A percentile compares a stretch with the other conserved stretches of the same genome.
Evolutionary conservation across 192 early-diverging fungal species (phyloP).

Genomic region (Dispira parvispora): DNA sequence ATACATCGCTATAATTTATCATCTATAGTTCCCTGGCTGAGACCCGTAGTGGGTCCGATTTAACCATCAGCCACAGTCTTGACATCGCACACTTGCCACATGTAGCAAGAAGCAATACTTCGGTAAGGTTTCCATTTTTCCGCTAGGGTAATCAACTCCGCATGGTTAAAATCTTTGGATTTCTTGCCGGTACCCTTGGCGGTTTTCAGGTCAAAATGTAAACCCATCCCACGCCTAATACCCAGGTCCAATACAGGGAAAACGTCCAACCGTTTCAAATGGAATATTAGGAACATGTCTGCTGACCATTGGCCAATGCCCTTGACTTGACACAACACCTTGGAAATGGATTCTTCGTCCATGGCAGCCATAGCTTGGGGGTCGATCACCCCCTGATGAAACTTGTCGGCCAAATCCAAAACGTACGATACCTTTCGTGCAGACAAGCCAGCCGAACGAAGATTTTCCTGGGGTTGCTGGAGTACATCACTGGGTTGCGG

Average conservation of each 20-base stretch:
- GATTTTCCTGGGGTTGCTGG: constrained; percentile 11
- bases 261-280: constrained; percentile 48
- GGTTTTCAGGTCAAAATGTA: constrained; percentile 38
- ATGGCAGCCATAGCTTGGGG: constrained; percentile 25
- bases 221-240: constrained; percentile 42
- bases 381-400: constrained; percentile 32
- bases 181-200: constrained; percentile 23
- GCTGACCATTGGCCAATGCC: constrained; percentile 59
- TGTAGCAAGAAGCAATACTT: constrained; percentile 43
- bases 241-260: constrained; percentile 48
- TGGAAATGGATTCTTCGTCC: constrained; percentile 36
- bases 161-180: constrained; percentile 13
- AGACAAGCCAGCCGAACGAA: constrained; percentile 20
- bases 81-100: constrained; percentile 34
- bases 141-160: constrained; percentile 34
- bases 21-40: too few relatives aligned
- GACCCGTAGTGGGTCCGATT: too few relatives aligned
- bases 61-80: constrained; percentile 21
- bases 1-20: too few relatives aligned
- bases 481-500: background rate
- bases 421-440: constrained; percentile 43
- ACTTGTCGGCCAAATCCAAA: constrained; percentile 38
- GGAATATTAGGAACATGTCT: constrained; percentile 62
- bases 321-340: constrained; percentile 32
- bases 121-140: constrained; percentile 46